A percentile compares a stretch with the other conserved stretches of the same genome.
These are phyloP conservation scores for Mycena olivaceomarginata DNA, from an alignment of 768 basidiomycete genomes.

Conservation along the genomic window DNA sequence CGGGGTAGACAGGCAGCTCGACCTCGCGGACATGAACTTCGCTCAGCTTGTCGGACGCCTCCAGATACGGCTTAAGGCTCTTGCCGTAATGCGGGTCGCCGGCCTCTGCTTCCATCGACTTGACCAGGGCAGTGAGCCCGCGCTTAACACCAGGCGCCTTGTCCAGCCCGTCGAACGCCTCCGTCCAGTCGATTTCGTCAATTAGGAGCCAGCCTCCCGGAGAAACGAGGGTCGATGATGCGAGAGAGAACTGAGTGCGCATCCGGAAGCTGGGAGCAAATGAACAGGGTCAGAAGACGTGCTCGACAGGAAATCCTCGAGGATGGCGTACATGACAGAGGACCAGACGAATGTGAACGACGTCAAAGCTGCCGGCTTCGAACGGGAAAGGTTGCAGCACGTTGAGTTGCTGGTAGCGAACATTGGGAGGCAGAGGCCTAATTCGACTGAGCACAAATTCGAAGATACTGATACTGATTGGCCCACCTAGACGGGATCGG, in stretches of 20 bases:
- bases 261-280: conserved; percentile 47
- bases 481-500: conserved; percentile 43
- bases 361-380: conserved; percentile 45
- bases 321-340: conserved; percentile 45
- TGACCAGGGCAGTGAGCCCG: conserved; percentile 25
- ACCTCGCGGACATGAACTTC: conserved; percentile 30
- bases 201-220: conserved; percentile 51
- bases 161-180: conserved; percentile 18
- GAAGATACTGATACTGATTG: not conserved
- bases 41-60: conserved; percentile 8
- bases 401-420: conserved; percentile 46
- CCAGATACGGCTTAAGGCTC: conserved; percentile 21
- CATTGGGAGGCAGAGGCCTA: conserved; percentile 46
- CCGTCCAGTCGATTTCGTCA: conserved; percentile 41
- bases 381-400: conserved; percentile 45
- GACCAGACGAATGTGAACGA: conserved; percentile 48
- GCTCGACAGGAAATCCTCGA: not conserved
- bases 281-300: not conserved
- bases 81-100: conserved; percentile 35
- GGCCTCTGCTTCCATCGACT: conserved; percentile 31
- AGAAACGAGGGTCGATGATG: conserved; percentile 44
- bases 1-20: conserved; percentile 19
- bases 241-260: conserved; percentile 39
- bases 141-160: conserved; percentile 28
- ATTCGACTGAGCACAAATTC: not conserved